Base-by-base conservation (phyloP, 257 asterid genomes). In the Plantago elongata region DNA sequence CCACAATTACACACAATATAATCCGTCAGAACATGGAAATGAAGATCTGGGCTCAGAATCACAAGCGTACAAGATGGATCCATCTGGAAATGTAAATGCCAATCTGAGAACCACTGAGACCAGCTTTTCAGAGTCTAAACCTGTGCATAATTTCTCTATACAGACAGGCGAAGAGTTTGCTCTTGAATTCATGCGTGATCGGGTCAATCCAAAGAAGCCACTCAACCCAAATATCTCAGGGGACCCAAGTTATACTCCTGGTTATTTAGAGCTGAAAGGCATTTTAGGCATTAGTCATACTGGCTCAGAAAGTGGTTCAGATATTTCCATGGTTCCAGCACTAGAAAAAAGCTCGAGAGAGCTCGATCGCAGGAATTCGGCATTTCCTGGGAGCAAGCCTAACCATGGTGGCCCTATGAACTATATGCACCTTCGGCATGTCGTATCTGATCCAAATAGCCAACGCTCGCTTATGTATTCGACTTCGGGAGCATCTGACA, bases 121-220 rank as follows among this genome's bases (percentile, higher is more conserved):
- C 49, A 75, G 63, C 47, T 67, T 72, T 75, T 69, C 82, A 63
- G 84, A 83, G 70, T 63, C 87, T 68, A 88, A 81, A 61, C 96
- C 92, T 57, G 90, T 79, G 30, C 90, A 37, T 55, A 86, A 91
- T 74, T 88, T 65, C 82, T 88, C 98, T 44, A 81, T 91, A 68
- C 96, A 81, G 79, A 91, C 98, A n/a, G 98, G 98, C 47, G 98
- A 91, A 75, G 98, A 88, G 77, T 91, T 91, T 68, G 72, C 95
- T 54, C 84, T 86, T 43, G 96, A 90, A 69, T 91, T 91, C 76
- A 88, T 91, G 95, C 95, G 79, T 15, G 95, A 88, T 62, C 70
- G 90, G 43, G 84, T 81, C 65, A 85, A 82, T 75, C 82, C 84
- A 30, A 76, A 74, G 81, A 73, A 72, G 66, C 78, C 89, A 49